Conservation (phyloP, 257 asterid genomes). For the Cordia subcordata region DNA sequence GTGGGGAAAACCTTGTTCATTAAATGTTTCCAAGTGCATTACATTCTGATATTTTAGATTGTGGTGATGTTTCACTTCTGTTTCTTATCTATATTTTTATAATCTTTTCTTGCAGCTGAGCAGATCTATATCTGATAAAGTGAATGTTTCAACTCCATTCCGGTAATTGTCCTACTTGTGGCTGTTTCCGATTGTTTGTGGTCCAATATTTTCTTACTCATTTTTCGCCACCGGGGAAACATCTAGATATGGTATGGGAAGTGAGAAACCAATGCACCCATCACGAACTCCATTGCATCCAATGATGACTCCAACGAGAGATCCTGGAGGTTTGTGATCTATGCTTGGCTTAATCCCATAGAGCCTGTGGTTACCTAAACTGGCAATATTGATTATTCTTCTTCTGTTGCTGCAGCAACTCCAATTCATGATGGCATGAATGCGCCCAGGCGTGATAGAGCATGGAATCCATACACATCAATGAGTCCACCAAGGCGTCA, state of each 20-base stretch:
- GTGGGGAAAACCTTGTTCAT: too few species aligned
- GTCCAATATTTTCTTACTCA: constrained; percentile 16
- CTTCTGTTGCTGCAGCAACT: constrained; percentile 50
- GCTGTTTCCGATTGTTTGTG: background rate
- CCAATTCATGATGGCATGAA: constrained; percentile 95
- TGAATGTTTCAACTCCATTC: constrained; percentile 66
- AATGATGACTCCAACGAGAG: constrained; percentile 95
- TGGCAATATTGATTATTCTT: constrained; percentile 7
- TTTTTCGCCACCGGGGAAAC: constrained; percentile 51
- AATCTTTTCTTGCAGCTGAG: constrained; percentile 58
- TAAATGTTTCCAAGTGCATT: too few species aligned
- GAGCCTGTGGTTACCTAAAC: background rate
- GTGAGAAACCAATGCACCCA: constrained; percentile 96
- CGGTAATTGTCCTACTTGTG: constrained; percentile 34
- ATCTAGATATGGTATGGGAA: constrained; percentile 79
- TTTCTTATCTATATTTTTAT: background rate
- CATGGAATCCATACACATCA: constrained; percentile 92
- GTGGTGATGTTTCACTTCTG: background rate
- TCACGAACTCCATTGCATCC: constrained; percentile 96
- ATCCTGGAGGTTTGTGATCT: constrained; percentile 55
- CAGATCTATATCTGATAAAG: constrained; percentile 69
- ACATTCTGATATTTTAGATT: too few species aligned
- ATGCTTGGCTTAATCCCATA: background rate
- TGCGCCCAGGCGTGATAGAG: constrained; percentile 97
- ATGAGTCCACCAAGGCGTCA: constrained; percentile 87